Conservation (phyloP, 1,284 basidiomycete species). For the Melampsora americana region DNA sequence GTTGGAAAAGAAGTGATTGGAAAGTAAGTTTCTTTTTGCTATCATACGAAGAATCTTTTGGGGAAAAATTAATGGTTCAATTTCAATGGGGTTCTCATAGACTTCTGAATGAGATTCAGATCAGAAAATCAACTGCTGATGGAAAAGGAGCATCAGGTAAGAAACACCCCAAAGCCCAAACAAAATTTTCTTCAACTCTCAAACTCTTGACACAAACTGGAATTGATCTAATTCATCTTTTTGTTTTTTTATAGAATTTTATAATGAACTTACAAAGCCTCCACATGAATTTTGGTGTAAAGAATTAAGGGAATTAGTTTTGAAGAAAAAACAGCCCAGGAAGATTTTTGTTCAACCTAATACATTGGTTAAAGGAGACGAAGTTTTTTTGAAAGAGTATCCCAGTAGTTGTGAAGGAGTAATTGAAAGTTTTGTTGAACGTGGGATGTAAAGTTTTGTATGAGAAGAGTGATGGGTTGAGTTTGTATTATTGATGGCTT, state of each 20-base stretch:
- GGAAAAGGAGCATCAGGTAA: conserved; percentile 63
- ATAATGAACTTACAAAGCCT: conserved; percentile 66
- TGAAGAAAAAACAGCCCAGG: conserved; percentile 74
- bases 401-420: conserved; percentile 66
- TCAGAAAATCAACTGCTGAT: conserved; percentile 76
- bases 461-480: too few relatives aligned
- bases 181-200: background rate
- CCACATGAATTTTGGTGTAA: conserved; percentile 69
- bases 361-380: conserved; percentile 64
- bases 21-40: conserved; percentile 52
- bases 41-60: background rate
- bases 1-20: conserved; percentile 67
- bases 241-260: conserved; percentile 59
- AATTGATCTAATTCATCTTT: too few relatives aligned
- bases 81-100: too few relatives aligned
- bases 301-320: conserved; percentile 69
- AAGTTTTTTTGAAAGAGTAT: conserved; percentile 71
- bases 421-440: conserved; percentile 75
- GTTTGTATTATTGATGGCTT: too few relatives aligned
- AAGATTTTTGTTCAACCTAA: conserved; percentile 76
- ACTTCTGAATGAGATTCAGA: conserved; percentile 71
- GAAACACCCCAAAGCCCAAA: background rate
- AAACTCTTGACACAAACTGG: too few relatives aligned
- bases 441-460: conserved; percentile 57
- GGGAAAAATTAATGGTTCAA: too few relatives aligned